A percentile compares a stretch with the other conserved stretches of the same genome.
Evolutionary conservation across 2,329 filamentous ascomycete genomes (phyloP).

Genomic region (Cladosporium sp.): DNA sequence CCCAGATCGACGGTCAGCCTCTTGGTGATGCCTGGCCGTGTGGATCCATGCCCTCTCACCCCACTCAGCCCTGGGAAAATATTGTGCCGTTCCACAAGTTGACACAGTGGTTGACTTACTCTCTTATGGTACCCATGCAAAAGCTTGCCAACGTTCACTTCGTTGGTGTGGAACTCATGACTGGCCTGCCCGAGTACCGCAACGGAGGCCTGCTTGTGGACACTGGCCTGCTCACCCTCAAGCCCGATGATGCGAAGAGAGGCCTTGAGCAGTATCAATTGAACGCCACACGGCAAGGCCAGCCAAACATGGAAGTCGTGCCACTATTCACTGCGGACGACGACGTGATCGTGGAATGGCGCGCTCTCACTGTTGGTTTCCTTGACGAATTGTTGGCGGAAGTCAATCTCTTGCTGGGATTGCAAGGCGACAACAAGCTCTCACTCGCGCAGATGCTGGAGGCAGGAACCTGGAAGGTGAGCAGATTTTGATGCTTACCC

Average conservation of each 20-base stretch:
- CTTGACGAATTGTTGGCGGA: slow-evolving; percentile 66
- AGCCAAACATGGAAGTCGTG: slow-evolving; percentile 68
- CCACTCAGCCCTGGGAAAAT: slow-evolving; percentile 68
- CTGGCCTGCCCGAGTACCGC: slow-evolving; percentile 85
- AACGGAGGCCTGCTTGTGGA: slow-evolving; percentile 89
- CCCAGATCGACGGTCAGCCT: slow-evolving; percentile 78
- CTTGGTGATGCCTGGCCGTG: slow-evolving; percentile 96
- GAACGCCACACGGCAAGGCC: slow-evolving; percentile 68
- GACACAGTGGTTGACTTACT: slow-evolving; percentile 93
- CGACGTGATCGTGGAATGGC: slow-evolving; percentile 77
- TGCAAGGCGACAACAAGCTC: slow-evolving; percentile 67
- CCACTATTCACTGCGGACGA: slow-evolving; percentile 70
- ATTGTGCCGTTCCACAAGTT: slow-evolving; percentile 93
- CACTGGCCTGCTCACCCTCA: slow-evolving; percentile 74
- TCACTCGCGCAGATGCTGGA: slow-evolving; percentile 86
- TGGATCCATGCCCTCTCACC: slow-evolving; percentile 72
- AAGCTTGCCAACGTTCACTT: slow-evolving; percentile 77
- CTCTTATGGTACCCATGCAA: slow-evolving; percentile 86
- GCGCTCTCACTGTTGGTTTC: slow-evolving; percentile 70
- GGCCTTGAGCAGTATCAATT: slow-evolving; percentile 67
- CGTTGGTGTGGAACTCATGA: slow-evolving; percentile 76
- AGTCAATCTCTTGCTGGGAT: slow-evolving; percentile 63
- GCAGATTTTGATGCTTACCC: neutral
- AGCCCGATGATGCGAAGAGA: slow-evolving; percentile 63
- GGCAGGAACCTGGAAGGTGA: slow-evolving; percentile 84